Percentiles rank a stretch among this genome's conserved stretches.
These are phyloP conservation scores for Penicillium turbatum DNA, from an alignment of 495 filamentous ascomycete species.

Conservation along the genomic window DNA sequence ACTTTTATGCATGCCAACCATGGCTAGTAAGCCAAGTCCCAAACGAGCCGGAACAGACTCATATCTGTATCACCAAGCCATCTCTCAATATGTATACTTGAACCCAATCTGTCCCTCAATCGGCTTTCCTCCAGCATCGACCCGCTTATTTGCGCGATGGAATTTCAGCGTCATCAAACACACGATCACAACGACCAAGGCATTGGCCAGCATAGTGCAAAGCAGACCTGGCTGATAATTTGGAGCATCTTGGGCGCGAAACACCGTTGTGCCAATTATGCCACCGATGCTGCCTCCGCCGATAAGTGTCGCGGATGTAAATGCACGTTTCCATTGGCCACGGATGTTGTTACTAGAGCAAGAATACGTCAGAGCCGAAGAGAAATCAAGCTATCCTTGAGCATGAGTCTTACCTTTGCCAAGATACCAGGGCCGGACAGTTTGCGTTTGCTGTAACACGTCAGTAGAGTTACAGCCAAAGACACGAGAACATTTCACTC, in stretches of 20 bases:
- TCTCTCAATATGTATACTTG: conserved; percentile 12
- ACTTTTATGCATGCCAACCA: too few relatives aligned
- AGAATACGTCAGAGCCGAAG: conserved; percentile 28
- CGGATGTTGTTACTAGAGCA: conserved; percentile 56
- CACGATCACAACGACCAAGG: conserved; percentile 30
- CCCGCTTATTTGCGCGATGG: conserved; percentile 44
- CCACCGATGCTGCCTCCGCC: conserved; percentile 49
- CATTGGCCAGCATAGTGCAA: conserved; percentile 33
- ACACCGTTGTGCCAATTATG: conserved; percentile 50
- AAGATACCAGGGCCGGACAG: conserved; percentile 14
- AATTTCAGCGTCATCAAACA: conserved; percentile 20
- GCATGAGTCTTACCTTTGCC: conserved; percentile 9
- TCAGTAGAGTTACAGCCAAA: conserved; percentile 9
- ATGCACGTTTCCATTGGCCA: conserved; percentile 57
- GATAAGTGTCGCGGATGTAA: conserved; percentile 44
- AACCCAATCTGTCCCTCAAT: conserved; percentile 44
- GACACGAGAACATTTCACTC: background rate
- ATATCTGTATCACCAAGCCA: background rate
- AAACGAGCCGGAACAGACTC: background rate
- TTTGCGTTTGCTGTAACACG: conserved; percentile 5
- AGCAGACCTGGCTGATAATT: conserved; percentile 45
- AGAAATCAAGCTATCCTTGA: background rate
- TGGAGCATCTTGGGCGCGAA: conserved; percentile 47
- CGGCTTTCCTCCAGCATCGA: conserved; percentile 36
- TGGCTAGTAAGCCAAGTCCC: too few relatives aligned